phyloP scores from a whole-genome alignment of 164 flowering plant species.

The Chloranthus sessilifolius region DNA sequence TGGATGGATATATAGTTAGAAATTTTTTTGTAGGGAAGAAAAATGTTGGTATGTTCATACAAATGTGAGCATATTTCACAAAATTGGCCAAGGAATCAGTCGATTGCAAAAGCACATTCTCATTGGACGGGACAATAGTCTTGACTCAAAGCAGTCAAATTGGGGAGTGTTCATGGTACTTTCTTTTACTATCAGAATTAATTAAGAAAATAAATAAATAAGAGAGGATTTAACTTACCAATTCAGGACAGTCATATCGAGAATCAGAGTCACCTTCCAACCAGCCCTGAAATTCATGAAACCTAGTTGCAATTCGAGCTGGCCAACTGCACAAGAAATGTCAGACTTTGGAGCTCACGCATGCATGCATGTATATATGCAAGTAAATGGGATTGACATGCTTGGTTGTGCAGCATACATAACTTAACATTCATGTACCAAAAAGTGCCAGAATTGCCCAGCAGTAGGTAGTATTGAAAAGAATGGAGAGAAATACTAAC shows the following conservation, averaged over 20 bases:
- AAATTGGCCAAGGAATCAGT: too few species aligned
- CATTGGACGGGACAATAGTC: too few species aligned
- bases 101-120: too few species aligned
- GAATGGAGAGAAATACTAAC: not conserved
- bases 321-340: conserved; percentile 42
- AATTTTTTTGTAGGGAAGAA: too few species aligned
- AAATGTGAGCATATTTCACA: too few species aligned
- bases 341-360: not conserved
- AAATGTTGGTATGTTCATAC: too few species aligned
- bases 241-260: conserved; percentile 62
- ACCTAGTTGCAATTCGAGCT: conserved; percentile 54
- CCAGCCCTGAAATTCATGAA: conserved; percentile 47
- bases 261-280: conserved; percentile 37
- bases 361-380: not conserved
- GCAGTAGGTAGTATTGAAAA: not conserved
- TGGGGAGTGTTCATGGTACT: too few species aligned
- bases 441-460: not conserved
- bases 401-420: not conserved
- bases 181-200: too few species aligned
- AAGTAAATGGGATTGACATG: not conserved
- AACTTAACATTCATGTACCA: not conserved
- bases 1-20: too few species aligned
- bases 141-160: too few species aligned
- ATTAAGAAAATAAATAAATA: too few species aligned
- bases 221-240: conserved; percentile 30